Evolutionary conservation across 2,329 filamentous ascomycete species (phyloP), one percentile per base, ranked within the genome.

Genomic region (Sclerotinia trifoliorum): DNA sequence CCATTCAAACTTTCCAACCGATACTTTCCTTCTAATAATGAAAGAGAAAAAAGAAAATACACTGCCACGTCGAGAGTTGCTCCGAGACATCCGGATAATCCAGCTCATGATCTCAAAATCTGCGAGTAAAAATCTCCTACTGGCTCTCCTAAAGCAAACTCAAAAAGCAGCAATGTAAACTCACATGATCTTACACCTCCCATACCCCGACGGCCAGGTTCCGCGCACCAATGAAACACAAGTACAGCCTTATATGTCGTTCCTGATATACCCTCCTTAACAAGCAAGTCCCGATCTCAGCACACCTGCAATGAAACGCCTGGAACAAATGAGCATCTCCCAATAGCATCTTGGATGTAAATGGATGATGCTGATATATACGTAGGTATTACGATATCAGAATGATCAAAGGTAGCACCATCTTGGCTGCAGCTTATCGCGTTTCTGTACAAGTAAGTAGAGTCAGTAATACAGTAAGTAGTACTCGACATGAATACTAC

Each of bases 171-270:
- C 67, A 60, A 29, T 63, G 35, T 60, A 56, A 46, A 61, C 64
- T 67, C 61, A 64, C 68, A 65, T 69, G 60, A 68, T 63, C 52
- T 66, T 51, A 52, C 63, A 65, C 42, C 32, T 68, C 55, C 57
- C 35, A 49, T 51, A 52, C 67, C 42, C 56, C 65, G 48, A 54
- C 62, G 52, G 60, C 61, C 66, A 66, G 49, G 39, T 67, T 71
- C 68, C 70, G 68, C 70, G 68, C 58, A 32, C 70, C 65, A 69
- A 71, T 71, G 54, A 52, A 21, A 26, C n/a, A n/a, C 54, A 62
- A 29, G 54, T 55, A 55, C 52, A 68, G 66, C 68, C 62, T 65
- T 70, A 68, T 68, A 70, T 54, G 21, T 49, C 21, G 44, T 62
- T 62, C 29, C 19, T 48, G 19, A 66, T 68, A 68, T 71, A 67